phyloP scores from a whole-genome alignment of 2,329 filamentous ascomycete genomes.

The Chaetoscypha palmicola region DNA sequence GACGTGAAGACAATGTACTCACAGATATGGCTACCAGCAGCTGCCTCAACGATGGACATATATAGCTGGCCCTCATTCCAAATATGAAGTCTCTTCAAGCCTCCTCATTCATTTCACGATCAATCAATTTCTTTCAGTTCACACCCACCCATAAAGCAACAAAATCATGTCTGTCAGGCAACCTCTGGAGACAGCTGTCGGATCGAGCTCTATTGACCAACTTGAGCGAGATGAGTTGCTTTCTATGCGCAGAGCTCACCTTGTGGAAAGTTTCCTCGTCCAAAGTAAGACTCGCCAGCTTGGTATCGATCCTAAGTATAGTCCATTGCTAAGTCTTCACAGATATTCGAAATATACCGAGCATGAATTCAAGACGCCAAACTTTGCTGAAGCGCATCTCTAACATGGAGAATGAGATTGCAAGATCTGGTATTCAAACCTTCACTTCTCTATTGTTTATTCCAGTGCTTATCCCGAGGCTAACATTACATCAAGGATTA shows the following conservation, averaged over 20 bases:
- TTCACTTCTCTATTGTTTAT: background rate
- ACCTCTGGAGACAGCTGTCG: too few species aligned
- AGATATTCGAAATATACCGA: background rate
- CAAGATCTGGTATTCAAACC: constrained; percentile 5
- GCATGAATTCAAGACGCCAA: constrained; percentile 1
- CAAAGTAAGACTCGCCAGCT: background rate
- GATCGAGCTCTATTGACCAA: too few species aligned
- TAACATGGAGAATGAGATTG: constrained; percentile 9
- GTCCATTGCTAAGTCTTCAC: background rate
- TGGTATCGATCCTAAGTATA: background rate
- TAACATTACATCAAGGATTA: background rate
- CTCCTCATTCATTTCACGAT: too few species aligned
- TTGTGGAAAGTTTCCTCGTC: background rate
- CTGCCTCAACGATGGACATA: too few species aligned
- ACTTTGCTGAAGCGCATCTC: constrained; percentile 5
- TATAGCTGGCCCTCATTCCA: too few species aligned
- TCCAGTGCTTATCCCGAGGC: background rate
- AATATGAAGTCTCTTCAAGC: too few species aligned
- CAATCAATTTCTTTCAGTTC: too few species aligned
- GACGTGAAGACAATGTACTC: too few species aligned
- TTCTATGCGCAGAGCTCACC: background rate
- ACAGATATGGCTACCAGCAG: too few species aligned
- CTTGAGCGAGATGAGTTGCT: background rate
- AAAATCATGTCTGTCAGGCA: too few species aligned
- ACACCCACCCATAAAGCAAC: too few species aligned